Percentiles rank a stretch among this genome's conserved stretches.
These are phyloP conservation scores for Drechslera avenae DNA, from an alignment of 2,329 filamentous ascomycete species.

Conservation along the genomic window DNA sequence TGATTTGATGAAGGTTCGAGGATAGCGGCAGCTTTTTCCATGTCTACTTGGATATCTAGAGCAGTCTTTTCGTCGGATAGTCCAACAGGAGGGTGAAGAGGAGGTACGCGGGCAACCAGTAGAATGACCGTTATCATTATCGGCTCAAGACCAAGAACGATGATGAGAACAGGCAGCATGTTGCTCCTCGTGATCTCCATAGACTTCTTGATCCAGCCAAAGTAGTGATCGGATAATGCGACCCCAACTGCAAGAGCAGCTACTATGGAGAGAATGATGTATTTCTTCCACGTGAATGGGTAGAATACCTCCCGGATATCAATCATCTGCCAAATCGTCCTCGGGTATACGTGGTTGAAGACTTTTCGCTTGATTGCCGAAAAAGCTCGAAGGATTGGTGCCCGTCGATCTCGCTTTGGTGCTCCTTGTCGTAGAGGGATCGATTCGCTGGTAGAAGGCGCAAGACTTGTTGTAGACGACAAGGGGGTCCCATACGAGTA, in stretches of 20 bases:
- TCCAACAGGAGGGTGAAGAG: neutral
- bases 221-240: constrained; percentile 15
- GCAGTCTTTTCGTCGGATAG: neutral
- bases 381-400: neutral
- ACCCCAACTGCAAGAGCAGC: constrained; percentile 15
- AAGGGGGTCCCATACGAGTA: neutral
- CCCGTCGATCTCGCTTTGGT: constrained; percentile 1
- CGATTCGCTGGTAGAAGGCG: neutral
- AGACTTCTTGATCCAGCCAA: constrained; percentile 18
- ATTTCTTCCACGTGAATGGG: constrained; percentile 25
- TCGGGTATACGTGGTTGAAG: constrained; percentile 14
- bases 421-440: constrained; percentile 2
- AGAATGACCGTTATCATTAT: constrained; percentile 17
- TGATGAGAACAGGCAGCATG: constrained; percentile 25
- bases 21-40: neutral
- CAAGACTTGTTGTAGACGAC: neutral
- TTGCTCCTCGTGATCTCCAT: constrained; percentile 22
- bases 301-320: constrained; percentile 19
- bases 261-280: constrained; percentile 13
- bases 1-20: constrained; percentile 1
- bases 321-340: constrained; percentile 12
- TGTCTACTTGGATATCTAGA: neutral
- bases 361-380: neutral
- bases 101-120: constrained; percentile 5
- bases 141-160: constrained; percentile 17